phyloP scores from a whole-genome alignment of 208 protist genomes.

The Porcisia hertigi region DNA sequence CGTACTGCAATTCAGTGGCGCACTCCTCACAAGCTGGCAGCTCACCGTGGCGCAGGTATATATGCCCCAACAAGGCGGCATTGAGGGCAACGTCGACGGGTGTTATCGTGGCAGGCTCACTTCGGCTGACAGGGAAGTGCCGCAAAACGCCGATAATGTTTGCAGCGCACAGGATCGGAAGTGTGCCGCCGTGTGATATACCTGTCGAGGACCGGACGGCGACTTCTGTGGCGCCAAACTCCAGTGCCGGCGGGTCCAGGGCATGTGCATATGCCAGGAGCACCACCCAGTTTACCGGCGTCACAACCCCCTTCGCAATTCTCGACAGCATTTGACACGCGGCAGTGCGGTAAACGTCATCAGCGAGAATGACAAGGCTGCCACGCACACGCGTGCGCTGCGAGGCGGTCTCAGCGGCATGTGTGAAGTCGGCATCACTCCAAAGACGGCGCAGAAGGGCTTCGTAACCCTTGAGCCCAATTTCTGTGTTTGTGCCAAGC shows the following conservation, averaged over 20 bases:
- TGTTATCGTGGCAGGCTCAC: constrained; percentile 41
- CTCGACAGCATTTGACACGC: constrained; percentile 12
- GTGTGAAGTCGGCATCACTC: background rate
- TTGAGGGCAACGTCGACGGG: constrained; percentile 74
- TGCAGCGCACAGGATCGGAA: constrained; percentile 59
- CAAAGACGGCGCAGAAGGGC: constrained; percentile 15
- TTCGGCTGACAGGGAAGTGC: constrained; percentile 41
- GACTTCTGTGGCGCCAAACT: constrained; percentile 42
- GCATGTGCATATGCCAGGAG: constrained; percentile 33
- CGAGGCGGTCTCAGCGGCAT: background rate
- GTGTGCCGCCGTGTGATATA: constrained; percentile 21
- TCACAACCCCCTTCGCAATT: constrained; percentile 10
- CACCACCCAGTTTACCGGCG: constrained; percentile 22
- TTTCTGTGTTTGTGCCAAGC: constrained; percentile 8
- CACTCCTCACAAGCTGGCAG: constrained; percentile 19
- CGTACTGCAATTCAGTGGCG: constrained; percentile 8
- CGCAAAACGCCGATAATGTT: constrained; percentile 57
- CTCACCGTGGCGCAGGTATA: constrained; percentile 15
- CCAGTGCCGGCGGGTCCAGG: constrained; percentile 53
- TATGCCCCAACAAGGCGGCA: constrained; percentile 33
- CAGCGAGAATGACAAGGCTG: constrained; percentile 24
- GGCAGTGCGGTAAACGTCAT: constrained; percentile 21
- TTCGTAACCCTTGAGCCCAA: constrained; percentile 14
- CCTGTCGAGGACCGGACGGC: constrained; percentile 10
- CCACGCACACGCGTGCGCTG: background rate